Conservation (phyloP, 1,284 basidiomycete genomes). For the Porphyrellus sp. region DNA sequence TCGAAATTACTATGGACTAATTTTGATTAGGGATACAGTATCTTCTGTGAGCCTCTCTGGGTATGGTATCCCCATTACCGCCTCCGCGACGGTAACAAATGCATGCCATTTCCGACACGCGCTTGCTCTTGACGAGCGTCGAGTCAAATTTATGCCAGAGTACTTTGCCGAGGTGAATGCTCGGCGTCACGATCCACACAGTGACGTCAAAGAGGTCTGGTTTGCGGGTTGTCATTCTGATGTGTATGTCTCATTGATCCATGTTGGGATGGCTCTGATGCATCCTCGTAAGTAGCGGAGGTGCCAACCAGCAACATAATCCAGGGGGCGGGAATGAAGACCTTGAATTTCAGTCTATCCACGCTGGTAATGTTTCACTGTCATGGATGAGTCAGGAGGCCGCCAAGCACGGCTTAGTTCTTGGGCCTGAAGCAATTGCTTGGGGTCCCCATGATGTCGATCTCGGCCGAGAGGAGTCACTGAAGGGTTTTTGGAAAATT, state of each 20-base stretch:
- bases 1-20: not conserved
- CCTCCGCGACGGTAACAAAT: not conserved
- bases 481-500: constrained; percentile 5
- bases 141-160: not conserved
- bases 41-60: not conserved
- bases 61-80: not conserved
- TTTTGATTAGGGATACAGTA: not conserved
- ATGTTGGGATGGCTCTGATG: not conserved
- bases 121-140: not conserved
- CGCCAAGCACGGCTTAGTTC: not conserved
- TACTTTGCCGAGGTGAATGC: not conserved
- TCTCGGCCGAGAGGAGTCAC: constrained; percentile 2
- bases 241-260: not conserved
- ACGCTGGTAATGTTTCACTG: constrained; percentile 20
- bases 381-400: constrained; percentile 18
- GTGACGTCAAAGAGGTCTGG: not conserved
- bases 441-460: constrained; percentile 13
- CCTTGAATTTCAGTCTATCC: too few species aligned
- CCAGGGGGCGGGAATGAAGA: too few species aligned
- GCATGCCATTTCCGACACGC: not conserved
- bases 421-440: not conserved
- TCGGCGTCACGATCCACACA: not conserved
- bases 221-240: not conserved
- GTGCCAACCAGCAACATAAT: too few species aligned
- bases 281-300: too few species aligned